These are phyloP conservation scores for Saprolegnia parasitica DNA, from an alignment of 352 stramenopile genomes.

Conservation along the genomic window DNA sequence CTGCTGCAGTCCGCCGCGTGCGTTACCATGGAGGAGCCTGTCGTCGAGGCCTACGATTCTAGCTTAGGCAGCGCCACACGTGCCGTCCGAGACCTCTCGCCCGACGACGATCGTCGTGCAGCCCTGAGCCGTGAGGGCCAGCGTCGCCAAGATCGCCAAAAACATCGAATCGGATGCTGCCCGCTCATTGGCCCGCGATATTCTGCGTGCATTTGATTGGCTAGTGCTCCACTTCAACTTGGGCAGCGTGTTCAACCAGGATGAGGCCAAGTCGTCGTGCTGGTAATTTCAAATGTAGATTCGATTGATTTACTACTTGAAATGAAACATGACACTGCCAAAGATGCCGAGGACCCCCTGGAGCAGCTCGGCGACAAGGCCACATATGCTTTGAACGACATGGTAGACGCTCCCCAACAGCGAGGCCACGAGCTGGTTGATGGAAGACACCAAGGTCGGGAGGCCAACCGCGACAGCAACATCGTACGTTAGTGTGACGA, in stretches of 20 bases:
- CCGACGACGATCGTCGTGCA: constrained; percentile 8
- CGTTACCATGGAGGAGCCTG: constrained; percentile 66
- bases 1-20: constrained; percentile 80
- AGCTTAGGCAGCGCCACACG: background rate
- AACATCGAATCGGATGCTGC: background rate
- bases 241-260: too few relatives aligned
- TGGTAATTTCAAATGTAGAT: too few relatives aligned
- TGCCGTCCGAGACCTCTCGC: background rate
- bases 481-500: background rate
- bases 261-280: too few relatives aligned
- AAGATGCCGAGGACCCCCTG: too few relatives aligned
- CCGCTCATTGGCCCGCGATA: background rate
- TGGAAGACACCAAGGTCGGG: background rate
- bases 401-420: background rate
- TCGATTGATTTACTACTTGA: too few relatives aligned
- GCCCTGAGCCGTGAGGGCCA: background rate
- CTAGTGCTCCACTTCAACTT: background rate
- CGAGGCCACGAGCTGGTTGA: background rate
- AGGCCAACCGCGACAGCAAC: background rate
- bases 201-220: background rate
- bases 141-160: background rate
- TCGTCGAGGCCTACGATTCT: constrained; percentile 49
- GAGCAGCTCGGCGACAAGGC: too few relatives aligned
- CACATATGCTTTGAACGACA: background rate
- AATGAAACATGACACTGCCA: too few relatives aligned